Conservation (phyloP, 1,139 yeast species). For the Pichia inconspicua region DNA sequence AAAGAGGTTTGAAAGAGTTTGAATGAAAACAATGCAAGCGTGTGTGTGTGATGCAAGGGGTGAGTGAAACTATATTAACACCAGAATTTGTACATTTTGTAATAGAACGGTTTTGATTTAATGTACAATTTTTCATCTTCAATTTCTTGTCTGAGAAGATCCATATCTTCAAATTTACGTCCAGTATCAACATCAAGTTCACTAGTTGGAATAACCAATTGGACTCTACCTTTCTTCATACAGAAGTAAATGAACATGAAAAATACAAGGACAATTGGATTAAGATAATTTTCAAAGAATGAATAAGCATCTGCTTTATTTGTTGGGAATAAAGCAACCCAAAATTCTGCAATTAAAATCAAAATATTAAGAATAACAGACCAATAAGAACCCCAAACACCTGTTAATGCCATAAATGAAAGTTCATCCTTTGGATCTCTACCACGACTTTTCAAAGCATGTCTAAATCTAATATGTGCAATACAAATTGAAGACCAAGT, state of each 20-base stretch:
- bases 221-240: slow-evolving; percentile 30
- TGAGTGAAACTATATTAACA: slow-evolving; percentile 31
- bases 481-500: slow-evolving; percentile 73
- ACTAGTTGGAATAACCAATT: slow-evolving; percentile 35
- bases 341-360: slow-evolving; percentile 56
- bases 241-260: slow-evolving; percentile 26
- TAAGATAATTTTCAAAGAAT: slow-evolving; percentile 43
- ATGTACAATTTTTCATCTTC: slow-evolving; percentile 46
- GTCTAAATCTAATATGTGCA: slow-evolving; percentile 68
- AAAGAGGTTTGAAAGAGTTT: too few species aligned
- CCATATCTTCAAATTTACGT: slow-evolving; percentile 54
- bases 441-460: slow-evolving; percentile 59
- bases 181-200: slow-evolving; percentile 59
- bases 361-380: slow-evolving; percentile 51
- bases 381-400: slow-evolving; percentile 57
- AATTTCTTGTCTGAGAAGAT: slow-evolving; percentile 51
- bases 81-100: slow-evolving; percentile 44
- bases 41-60: neutral
- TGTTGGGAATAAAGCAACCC: slow-evolving; percentile 38
- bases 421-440: slow-evolving; percentile 48
- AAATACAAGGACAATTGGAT: slow-evolving; percentile 40
- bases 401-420: slow-evolving; percentile 57
- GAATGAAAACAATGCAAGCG: neutral
- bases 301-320: slow-evolving; percentile 30
- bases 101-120: slow-evolving; percentile 41